These are phyloP conservation scores for Protomyces pachydermus DNA, from an alignment of 1,139 yeast genomes.

Conservation along the genomic window DNA sequence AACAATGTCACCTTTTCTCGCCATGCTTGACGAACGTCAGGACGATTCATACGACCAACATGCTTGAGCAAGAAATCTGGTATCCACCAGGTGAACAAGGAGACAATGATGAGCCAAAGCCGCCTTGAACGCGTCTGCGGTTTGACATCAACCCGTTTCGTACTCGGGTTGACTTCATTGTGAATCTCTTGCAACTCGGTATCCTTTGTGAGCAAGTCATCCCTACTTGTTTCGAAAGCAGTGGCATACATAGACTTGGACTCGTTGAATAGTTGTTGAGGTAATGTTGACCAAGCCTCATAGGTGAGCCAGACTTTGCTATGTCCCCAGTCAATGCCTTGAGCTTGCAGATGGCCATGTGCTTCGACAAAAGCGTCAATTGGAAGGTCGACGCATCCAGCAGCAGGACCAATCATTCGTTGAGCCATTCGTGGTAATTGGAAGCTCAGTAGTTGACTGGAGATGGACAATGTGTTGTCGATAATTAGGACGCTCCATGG, in stretches of 20 bases:
- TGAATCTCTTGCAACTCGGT: neutral
- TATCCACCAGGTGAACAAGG: conserved; percentile 43
- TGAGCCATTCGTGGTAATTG: neutral
- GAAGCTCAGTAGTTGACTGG: neutral
- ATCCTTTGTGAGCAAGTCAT: neutral
- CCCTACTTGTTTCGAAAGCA: neutral
- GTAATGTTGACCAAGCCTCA: neutral
- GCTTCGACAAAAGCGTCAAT: neutral
- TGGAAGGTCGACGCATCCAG: neutral
- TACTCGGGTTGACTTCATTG: neutral
- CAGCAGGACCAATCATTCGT: neutral
- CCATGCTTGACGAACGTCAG: conserved; percentile 45
- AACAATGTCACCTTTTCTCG: conserved; percentile 43
- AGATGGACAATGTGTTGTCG: neutral
- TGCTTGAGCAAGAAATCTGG: conserved; percentile 40
- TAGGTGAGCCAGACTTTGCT: neutral
- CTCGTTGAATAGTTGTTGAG: neutral
- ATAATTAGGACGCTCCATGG: neutral
- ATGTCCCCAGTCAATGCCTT: neutral
- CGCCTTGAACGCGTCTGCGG: conserved; percentile 38
- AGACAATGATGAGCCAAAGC: conserved; percentile 42
- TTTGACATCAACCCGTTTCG: conserved; percentile 33
- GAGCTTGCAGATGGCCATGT: neutral
- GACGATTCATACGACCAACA: conserved; percentile 41
- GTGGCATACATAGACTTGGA: neutral